Evolutionary conservation across 2,329 filamentous ascomycete genomes (phyloP).

Genomic region (Tolypocladium tropicale): DNA sequence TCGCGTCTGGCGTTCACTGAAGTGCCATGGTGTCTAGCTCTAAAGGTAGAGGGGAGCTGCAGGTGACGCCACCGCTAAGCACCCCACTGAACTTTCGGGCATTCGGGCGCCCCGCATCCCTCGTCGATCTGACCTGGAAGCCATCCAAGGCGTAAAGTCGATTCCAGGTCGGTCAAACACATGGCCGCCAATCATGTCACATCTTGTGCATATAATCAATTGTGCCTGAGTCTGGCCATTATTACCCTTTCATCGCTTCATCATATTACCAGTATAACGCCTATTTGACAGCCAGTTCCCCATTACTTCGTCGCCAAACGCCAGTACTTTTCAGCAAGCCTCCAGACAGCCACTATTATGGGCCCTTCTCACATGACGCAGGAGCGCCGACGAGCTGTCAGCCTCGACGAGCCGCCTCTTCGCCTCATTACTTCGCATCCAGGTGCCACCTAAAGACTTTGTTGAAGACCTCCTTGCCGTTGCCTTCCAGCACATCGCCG

Average conservation of each 20-base stretch:
- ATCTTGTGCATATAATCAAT: too few species aligned
- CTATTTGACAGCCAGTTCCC: not conserved
- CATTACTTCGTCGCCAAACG: not conserved
- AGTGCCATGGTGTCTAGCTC: too few species aligned
- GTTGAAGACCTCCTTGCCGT: conserved; percentile 64
- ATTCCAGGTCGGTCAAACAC: too few species aligned
- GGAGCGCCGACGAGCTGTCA: not conserved
- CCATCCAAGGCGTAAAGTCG: too few species aligned
- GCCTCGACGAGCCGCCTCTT: not conserved
- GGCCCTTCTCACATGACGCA: too few species aligned
- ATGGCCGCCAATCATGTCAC: too few species aligned
- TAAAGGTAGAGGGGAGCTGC: too few species aligned
- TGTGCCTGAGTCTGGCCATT: not conserved
- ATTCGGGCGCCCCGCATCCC: too few species aligned
- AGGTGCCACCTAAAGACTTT: conserved; percentile 82
- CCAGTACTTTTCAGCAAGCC: not conserved
- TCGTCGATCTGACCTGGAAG: too few species aligned
- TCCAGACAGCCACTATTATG: not conserved
- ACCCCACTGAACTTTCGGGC: too few species aligned
- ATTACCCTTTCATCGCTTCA: not conserved
- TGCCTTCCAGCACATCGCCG: conserved; percentile 72
- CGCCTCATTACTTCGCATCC: conserved; percentile 18
- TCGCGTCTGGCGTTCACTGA: too few species aligned
- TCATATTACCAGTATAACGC: not conserved
- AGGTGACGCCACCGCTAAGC: too few species aligned